phyloP scores from a whole-genome alignment of 1,284 basidiomycete genomes.

The Cutaneotrichosporon cavernicola region DNA sequence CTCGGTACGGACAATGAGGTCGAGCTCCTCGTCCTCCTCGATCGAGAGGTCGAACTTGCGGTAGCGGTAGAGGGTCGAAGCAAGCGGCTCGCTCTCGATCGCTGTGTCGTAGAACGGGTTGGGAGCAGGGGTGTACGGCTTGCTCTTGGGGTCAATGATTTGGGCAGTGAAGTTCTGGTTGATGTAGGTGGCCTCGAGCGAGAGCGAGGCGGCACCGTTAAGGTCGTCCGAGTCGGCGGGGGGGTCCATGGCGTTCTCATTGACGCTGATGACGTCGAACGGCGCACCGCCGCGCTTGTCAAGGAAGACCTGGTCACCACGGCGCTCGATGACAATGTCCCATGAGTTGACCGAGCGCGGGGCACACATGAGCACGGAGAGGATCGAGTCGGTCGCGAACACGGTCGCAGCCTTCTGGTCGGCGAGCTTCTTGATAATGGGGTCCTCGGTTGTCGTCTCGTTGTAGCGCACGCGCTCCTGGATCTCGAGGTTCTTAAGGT shows the following conservation, averaged over 20 bases:
- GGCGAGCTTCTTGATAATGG: slow-evolving; percentile 84
- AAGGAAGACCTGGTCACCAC: slow-evolving; percentile 90
- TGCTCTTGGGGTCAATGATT: slow-evolving; percentile 70
- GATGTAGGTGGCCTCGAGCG: slow-evolving; percentile 97
- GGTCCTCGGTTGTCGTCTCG: slow-evolving; percentile 95
- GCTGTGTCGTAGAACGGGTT: slow-evolving; percentile 91
- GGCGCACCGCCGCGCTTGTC: slow-evolving; percentile 98
- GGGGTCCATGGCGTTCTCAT: slow-evolving; percentile 96
- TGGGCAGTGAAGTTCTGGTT: slow-evolving; percentile 99
- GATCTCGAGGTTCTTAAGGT: slow-evolving; percentile 82
- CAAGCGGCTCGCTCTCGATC: slow-evolving; percentile 90
- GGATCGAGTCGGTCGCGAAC: slow-evolving; percentile 93
- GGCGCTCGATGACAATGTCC: slow-evolving; percentile 94
- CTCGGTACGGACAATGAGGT: slow-evolving; percentile 91
- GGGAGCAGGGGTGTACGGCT: slow-evolving; percentile 65
- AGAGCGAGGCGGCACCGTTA: slow-evolving; percentile 90
- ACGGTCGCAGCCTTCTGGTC: slow-evolving; percentile 75
- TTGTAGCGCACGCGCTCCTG: slow-evolving; percentile 97
- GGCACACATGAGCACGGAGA: slow-evolving; percentile 94
- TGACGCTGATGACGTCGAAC: slow-evolving; percentile 95
- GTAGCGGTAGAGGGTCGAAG: slow-evolving; percentile 95
- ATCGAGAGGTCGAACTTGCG: slow-evolving; percentile 91
- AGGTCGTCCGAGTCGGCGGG: slow-evolving; percentile 79
- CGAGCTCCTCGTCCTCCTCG: slow-evolving; percentile 80
- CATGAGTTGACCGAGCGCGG: slow-evolving; percentile 95